A percentile compares a stretch with the other conserved stretches of the same genome.
Evolutionary conservation across 106 monocot genomes (phyloP).

Genomic region (Narthecium ossifragum): DNA sequence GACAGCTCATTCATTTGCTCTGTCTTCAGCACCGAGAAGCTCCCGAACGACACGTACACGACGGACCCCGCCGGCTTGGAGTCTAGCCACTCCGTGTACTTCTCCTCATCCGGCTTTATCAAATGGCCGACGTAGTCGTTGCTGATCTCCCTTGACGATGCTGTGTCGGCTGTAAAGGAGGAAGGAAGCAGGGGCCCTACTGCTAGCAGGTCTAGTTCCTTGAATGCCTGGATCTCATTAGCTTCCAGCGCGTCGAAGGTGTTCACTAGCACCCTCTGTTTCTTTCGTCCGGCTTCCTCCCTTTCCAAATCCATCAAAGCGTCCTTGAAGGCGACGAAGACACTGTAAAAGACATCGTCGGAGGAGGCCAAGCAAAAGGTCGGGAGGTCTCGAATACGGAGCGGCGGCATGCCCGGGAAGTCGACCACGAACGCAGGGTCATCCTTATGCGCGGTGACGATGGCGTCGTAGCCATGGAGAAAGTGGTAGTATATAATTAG

Average conservation of each 20-base stretch:
- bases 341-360: neutral
- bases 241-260: slow-evolving; percentile 41
- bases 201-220: slow-evolving; percentile 25
- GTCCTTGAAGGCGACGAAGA: slow-evolving; percentile 9
- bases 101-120: slow-evolving; percentile 4
- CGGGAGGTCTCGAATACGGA: slow-evolving; percentile 36
- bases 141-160: too few relatives aligned
- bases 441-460: neutral
- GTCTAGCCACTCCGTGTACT: slow-evolving; percentile 37
- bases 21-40: slow-evolving; percentile 16
- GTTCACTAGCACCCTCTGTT: slow-evolving; percentile 35
- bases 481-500: neutral
- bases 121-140: slow-evolving; percentile 8
- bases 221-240: neutral
- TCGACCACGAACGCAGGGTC: slow-evolving; percentile 9
- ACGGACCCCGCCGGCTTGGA: slow-evolving; percentile 38
- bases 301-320: neutral
- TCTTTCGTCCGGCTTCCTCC: neutral
- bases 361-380: slow-evolving; percentile 12
- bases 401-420: slow-evolving; percentile 30
- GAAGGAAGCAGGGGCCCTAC: slow-evolving; percentile 33
- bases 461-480: slow-evolving; percentile 14
- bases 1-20: slow-evolving; percentile 41
- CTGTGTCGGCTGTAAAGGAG: too few relatives aligned
- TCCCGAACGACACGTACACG: slow-evolving; percentile 74